Evolutionary conservation across 805 yeast genomes (phyloP), one percentile per base, ranked within the genome.

Genomic region (Kazachstania kunashirensis): DNA sequence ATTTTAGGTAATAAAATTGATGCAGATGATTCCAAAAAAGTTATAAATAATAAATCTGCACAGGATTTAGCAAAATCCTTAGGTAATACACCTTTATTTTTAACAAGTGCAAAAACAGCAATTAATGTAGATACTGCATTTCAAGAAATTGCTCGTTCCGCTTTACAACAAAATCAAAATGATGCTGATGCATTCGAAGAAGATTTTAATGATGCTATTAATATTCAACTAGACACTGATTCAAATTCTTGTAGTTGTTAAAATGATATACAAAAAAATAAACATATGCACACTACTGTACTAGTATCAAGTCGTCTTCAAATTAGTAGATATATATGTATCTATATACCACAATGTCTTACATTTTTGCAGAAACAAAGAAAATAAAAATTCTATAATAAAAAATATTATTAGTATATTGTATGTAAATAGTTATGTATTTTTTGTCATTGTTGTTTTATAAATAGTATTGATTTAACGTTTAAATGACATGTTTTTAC

Each of bases 71-170:
- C 81, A 37, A 73, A 70, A 38, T 70, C 73, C 33, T 61, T 72
- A 45, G 81, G 94, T 2, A 84, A 86, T 45, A 68, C 86, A 43
- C 97, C 98, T 3, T 77, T 88, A 42, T 89, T 92, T 55, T 95
- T 89, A 61, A 89, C 98, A n/a, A 79, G 92, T 68, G 98, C 98
- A 14, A 92, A 89, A 65, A 96, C 86, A 59, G 86, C 92, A 12
- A 84, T 88, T 34, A 94, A 94, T 49, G 95, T 89, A 24, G 96
- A 88, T 54, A 78, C 82, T 51, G 97, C 97, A 3, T 89, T 89
- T 55, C 96, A 92, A 59, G 94, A 88, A 29, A 84, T 89, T 50
- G 96, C 96, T 23, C 75, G 95, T 52, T 85, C 84, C 65, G 98
- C 97, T 0, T 67, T 89, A 52, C 95, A 86, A 59, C 97, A 89